These are phyloP conservation scores for Pseudogymnoascus sp. DNA, from an alignment of 2,329 filamentous ascomycete species.

Conservation along the genomic window DNA sequence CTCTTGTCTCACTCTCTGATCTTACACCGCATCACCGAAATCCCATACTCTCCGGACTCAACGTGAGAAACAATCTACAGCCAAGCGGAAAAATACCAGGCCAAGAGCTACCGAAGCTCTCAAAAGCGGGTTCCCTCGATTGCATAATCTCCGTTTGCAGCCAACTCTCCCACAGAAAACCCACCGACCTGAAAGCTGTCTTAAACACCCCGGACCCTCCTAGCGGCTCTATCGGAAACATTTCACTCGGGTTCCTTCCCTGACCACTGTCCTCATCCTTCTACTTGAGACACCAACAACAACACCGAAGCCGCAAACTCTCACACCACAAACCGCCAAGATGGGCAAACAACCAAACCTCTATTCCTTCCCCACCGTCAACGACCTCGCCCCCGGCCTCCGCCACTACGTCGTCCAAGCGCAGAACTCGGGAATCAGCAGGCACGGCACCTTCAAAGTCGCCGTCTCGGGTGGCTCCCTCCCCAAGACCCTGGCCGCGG, in stretches of 20 bases:
- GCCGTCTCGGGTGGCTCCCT: slow-evolving; percentile 91
- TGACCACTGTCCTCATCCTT: neutral
- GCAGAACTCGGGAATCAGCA: slow-evolving; percentile 69
- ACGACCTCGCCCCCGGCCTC: slow-evolving; percentile 66
- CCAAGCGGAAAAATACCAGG: neutral
- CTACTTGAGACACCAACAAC: neutral
- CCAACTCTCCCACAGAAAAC: neutral
- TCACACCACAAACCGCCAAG: slow-evolving; percentile 9
- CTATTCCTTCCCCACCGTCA: slow-evolving; percentile 66
- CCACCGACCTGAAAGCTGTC: slow-evolving; percentile 11
- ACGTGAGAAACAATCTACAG: neutral
- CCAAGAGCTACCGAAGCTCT: neutral
- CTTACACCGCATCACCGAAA: neutral
- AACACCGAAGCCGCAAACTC: neutral
- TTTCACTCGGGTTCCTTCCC: neutral
- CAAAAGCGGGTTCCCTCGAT: slow-evolving; percentile 2
- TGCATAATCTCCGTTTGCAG: slow-evolving; percentile 5
- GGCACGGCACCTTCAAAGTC: slow-evolving; percentile 81
- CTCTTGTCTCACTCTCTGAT: neutral
- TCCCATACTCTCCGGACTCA: neutral
- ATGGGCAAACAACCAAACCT: slow-evolving; percentile 48
- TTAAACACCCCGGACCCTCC: slow-evolving; percentile 16
- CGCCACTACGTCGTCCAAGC: slow-evolving; percentile 73
- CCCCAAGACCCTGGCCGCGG: slow-evolving; percentile 77
- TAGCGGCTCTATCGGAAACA: slow-evolving; percentile 13